Evolutionary conservation across 2,329 filamentous ascomycete species (phyloP).

Genomic region (Elsinoe perseae): DNA sequence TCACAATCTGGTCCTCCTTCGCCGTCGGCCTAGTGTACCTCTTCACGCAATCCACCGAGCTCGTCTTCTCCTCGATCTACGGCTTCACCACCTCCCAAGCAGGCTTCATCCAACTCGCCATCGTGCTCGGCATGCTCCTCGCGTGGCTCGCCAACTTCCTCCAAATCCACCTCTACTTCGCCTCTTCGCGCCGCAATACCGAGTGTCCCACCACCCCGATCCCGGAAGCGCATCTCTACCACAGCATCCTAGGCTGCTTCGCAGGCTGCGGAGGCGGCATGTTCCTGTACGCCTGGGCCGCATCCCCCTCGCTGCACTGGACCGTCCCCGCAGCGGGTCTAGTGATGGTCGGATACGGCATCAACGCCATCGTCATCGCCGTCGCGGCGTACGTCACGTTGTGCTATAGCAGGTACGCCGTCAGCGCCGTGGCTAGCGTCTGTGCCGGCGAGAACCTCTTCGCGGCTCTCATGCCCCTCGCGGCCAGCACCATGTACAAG

Average conservation of each 20-base stretch:
- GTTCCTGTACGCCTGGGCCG: conserved; percentile 47
- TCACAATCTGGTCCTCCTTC: conserved; percentile 44
- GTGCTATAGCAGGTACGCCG: conserved; percentile 43
- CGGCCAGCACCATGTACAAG: conserved; percentile 41
- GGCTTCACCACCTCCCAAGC: conserved; percentile 35
- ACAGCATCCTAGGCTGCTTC: conserved; percentile 38
- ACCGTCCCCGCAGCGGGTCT: conserved; percentile 42
- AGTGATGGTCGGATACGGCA: conserved; percentile 43
- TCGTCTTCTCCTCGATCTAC: conserved; percentile 37
- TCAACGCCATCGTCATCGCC: conserved; percentile 39
- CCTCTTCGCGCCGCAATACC: conserved; percentile 33
- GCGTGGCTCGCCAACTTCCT: conserved; percentile 34
- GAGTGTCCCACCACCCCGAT: conserved; percentile 32
- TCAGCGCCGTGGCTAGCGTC: conserved; percentile 42
- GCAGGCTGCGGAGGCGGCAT: conserved; percentile 42
- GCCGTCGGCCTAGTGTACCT: conserved; percentile 42
- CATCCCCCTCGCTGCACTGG: conserved; percentile 39
- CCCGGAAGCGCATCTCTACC: conserved; percentile 41
- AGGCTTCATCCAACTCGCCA: conserved; percentile 39
- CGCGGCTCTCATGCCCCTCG: conserved; percentile 42
- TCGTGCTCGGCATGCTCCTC: conserved; percentile 41
- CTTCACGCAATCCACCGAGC: conserved; percentile 42
- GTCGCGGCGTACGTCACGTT: conserved; percentile 45
- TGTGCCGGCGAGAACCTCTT: conserved; percentile 44
- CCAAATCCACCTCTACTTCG: conserved; percentile 33